Conservation (phyloP, 2,329 filamentous ascomycete species). For the Exophiala sideris region DNA sequence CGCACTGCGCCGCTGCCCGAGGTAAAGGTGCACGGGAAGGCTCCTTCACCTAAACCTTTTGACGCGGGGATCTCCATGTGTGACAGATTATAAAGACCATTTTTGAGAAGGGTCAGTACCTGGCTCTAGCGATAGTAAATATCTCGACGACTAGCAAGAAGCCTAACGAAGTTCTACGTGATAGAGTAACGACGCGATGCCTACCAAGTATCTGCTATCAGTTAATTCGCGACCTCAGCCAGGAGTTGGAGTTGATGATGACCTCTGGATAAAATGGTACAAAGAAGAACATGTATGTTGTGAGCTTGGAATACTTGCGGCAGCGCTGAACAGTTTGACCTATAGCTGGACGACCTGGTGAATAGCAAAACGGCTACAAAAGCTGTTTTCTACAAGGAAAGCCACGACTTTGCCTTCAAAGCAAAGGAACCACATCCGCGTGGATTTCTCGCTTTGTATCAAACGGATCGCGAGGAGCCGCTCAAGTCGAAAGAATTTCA, state of each 20-base stretch:
- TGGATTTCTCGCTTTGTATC: constrained; percentile 76
- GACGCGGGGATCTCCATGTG: too few relatives aligned
- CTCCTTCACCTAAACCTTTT: too few relatives aligned
- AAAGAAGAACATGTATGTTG: constrained; percentile 18
- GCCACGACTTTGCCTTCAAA: constrained; percentile 7
- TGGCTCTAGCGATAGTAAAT: too few relatives aligned
- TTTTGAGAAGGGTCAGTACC: too few relatives aligned
- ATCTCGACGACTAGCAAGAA: too few relatives aligned
- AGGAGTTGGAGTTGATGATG: constrained; percentile 12
- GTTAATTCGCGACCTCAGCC: constrained; percentile 17
- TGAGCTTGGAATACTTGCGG: neutral
- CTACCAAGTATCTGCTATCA: constrained; percentile 10
- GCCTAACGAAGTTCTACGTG: neutral
- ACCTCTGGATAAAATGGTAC: constrained; percentile 22
- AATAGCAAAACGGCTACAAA: constrained; percentile 12
- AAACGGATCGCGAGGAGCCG: constrained; percentile 65
- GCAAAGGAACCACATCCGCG: constrained; percentile 44
- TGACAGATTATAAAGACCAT: too few relatives aligned
- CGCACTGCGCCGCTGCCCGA: too few relatives aligned
- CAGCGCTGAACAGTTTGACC: neutral
- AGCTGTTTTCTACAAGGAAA: constrained; percentile 15
- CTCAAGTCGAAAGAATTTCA: constrained; percentile 67
- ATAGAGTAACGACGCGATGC: constrained; percentile 5
- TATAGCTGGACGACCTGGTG: constrained; percentile 16
- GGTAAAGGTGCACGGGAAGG: too few relatives aligned